A percentile compares a stretch with the other conserved stretches of the same genome.
Evolutionary conservation across 2,329 filamentous ascomycete species (phyloP).

Genomic region (Diplocarpon rosae): DNA sequence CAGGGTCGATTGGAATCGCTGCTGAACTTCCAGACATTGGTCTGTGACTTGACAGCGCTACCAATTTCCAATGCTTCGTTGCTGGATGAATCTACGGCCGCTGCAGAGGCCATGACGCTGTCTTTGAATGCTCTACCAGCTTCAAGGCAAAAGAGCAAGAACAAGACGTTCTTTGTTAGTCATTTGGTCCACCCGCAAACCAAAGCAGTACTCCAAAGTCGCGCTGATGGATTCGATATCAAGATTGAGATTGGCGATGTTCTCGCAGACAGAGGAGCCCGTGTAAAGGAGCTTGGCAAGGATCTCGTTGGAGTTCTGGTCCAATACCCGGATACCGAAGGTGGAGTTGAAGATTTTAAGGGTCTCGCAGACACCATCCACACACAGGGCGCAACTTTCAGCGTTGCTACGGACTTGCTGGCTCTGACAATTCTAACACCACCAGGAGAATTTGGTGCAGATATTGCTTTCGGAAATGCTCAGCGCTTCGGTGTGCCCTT

Average conservation of each 20-base stretch:
- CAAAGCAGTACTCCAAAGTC: conserved; percentile 68
- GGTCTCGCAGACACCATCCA: conserved; percentile 67
- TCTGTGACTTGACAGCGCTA: conserved; percentile 76
- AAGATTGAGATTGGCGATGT: conserved; percentile 65
- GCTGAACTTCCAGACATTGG: conserved; percentile 91
- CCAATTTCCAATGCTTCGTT: conserved; percentile 85
- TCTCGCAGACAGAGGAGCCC: conserved; percentile 48
- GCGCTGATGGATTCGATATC: conserved; percentile 86
- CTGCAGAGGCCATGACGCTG: conserved; percentile 91
- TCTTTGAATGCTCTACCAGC: conserved; percentile 66
- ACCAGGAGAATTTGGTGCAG: conserved; percentile 87
- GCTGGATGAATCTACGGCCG: conserved; percentile 83
- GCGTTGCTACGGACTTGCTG: conserved; percentile 80
- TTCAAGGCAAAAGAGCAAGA: conserved; percentile 59
- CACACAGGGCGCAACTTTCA: conserved; percentile 65
- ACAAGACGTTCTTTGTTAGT: conserved; percentile 78
- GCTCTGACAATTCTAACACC: conserved; percentile 80
- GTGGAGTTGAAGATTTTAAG: conserved; percentile 66
- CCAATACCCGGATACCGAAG: conserved; percentile 90
- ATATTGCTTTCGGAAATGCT: conserved; percentile 87
- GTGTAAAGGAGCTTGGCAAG: conserved; percentile 64
- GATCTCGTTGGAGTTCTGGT: conserved; percentile 81
- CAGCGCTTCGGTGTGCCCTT: conserved; percentile 88
- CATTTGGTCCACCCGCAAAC: conserved; percentile 77
- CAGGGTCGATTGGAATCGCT: conserved; percentile 87